These are phyloP conservation scores for Debaryomyces psychrophilus DNA, from an alignment of 1,139 yeast genomes.

Conservation along the genomic window DNA sequence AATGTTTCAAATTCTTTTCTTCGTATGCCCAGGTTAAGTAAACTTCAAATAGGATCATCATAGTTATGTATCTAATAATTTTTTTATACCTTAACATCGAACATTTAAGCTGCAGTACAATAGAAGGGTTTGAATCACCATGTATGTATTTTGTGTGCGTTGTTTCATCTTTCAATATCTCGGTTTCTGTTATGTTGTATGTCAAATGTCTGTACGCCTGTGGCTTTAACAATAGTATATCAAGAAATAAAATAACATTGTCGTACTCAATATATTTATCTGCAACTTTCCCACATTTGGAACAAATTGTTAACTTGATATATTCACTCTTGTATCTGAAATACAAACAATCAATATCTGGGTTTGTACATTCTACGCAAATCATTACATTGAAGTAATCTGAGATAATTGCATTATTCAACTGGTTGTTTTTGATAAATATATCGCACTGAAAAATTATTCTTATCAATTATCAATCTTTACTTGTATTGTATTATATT, in stretches of 20 bases:
- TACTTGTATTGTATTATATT: background rate
- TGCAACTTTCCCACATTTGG: constrained; percentile 69
- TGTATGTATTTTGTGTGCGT: background rate
- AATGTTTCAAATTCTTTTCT: constrained; percentile 55
- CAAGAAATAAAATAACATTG: constrained; percentile 79
- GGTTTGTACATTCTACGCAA: constrained; percentile 82
- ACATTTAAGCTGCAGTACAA: background rate
- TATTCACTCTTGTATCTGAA: constrained; percentile 77
- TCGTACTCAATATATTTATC: constrained; percentile 94
- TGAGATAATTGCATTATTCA: background rate
- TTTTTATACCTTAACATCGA: constrained; percentile 22
- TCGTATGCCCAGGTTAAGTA: constrained; percentile 91
- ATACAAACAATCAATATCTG: constrained; percentile 62
- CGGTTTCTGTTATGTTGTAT: constrained; percentile 62
- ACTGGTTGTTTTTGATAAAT: background rate
- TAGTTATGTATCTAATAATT: constrained; percentile 55
- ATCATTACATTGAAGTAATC: constrained; percentile 52
- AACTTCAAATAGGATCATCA: constrained; percentile 83
- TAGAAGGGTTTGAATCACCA: background rate
- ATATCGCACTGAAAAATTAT: background rate
- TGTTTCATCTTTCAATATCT: constrained; percentile 22
- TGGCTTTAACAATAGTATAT: constrained; percentile 77
- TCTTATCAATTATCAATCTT: background rate
- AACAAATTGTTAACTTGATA: constrained; percentile 79
- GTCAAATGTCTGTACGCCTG: constrained; percentile 91